These are phyloP conservation scores for Yamadazyma kitorensis DNA, from an alignment of 805 yeast species.

Conservation along the genomic window DNA sequence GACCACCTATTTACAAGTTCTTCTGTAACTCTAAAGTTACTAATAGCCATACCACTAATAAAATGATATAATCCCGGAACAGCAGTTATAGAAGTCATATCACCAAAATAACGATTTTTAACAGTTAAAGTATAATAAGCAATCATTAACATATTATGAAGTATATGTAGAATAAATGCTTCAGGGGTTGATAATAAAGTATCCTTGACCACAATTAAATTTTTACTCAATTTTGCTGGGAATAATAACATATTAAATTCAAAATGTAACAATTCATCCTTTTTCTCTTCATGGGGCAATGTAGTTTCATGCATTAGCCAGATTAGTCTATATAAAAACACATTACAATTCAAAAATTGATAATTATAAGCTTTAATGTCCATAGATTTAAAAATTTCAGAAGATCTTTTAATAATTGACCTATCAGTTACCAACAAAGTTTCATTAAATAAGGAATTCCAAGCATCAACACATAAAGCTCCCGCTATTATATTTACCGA, in stretches of 20 bases:
- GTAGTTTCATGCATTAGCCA: slow-evolving; percentile 12
- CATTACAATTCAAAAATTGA: slow-evolving; percentile 15
- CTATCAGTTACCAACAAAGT: slow-evolving; percentile 10
- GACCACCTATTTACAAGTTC: slow-evolving; percentile 17
- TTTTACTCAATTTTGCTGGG: slow-evolving; percentile 20
- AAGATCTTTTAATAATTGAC: slow-evolving; percentile 2
- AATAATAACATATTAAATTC: slow-evolving; percentile 22
- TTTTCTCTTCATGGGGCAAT: slow-evolving; percentile 8
- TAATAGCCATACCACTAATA: slow-evolving; percentile 20
- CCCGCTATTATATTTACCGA: slow-evolving; percentile 14
- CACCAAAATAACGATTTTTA: slow-evolving; percentile 10
- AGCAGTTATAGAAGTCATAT: slow-evolving; percentile 16
- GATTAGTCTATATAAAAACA: slow-evolving; percentile 14
- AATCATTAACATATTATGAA: slow-evolving; percentile 18
- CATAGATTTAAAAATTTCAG: slow-evolving; percentile 6
- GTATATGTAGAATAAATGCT: slow-evolving; percentile 18
- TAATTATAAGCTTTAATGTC: slow-evolving; percentile 14
- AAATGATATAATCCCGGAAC: slow-evolving; percentile 23
- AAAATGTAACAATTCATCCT: slow-evolving; percentile 13
- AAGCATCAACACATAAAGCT: slow-evolving; percentile 19
- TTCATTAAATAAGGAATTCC: slow-evolving; percentile 13
- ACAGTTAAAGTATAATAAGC: slow-evolving; percentile 17
- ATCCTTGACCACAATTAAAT: slow-evolving; percentile 18
- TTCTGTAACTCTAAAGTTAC: slow-evolving; percentile 17
- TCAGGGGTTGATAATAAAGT: slow-evolving; percentile 18